A percentile compares a stretch with the other conserved stretches of the same genome.
Evolutionary conservation across 139 green algal species (phyloP).

Genomic region (Tetradesmus lagerheimii): DNA sequence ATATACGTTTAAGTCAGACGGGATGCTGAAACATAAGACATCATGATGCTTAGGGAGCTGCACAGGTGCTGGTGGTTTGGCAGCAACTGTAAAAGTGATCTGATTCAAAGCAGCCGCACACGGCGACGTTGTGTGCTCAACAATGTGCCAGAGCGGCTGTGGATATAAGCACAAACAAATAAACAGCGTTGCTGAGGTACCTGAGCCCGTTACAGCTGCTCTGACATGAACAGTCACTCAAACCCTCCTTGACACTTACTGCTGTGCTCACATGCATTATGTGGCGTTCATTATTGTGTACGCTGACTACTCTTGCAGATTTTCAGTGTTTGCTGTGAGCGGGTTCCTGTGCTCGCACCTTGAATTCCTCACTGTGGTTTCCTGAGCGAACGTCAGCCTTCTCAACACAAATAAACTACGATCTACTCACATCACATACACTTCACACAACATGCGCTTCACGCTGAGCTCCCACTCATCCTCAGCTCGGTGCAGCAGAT

Average conservation of each 20-base stretch:
- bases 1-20: too few relatives aligned
- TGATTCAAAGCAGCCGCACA: background rate
- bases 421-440: background rate
- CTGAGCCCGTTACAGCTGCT: background rate
- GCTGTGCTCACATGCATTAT: background rate
- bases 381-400: background rate
- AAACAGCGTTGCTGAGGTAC: background rate
- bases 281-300: too few relatives aligned
- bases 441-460: background rate
- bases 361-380: background rate
- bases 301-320: too few relatives aligned
- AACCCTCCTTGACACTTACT: background rate
- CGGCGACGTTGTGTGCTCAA: background rate
- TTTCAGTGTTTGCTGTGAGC: too few relatives aligned
- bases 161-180: too few relatives aligned
- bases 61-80: background rate
- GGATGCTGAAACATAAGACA: too few relatives aligned
- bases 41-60: background rate
- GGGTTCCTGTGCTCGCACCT: background rate
- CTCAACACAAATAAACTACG: too few relatives aligned
- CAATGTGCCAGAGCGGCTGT: background rate
- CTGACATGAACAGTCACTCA: background rate
- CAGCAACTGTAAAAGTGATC: background rate
- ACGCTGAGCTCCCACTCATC: background rate
- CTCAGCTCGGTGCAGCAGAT: background rate